These are phyloP conservation scores for Apiospora koreana DNA, from an alignment of 2,329 filamentous ascomycete species.

Conservation along the genomic window DNA sequence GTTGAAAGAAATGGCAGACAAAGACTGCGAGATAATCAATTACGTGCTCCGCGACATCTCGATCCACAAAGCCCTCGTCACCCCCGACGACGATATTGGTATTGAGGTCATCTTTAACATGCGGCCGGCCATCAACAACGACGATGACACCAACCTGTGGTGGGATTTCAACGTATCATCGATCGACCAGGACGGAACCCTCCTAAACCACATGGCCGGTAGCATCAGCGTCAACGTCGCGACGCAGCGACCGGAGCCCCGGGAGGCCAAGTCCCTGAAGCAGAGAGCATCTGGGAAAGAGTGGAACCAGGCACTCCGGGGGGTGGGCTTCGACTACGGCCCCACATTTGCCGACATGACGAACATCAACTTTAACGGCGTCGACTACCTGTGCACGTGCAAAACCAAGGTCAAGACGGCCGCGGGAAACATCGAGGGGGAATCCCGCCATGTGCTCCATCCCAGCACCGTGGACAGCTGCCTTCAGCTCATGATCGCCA, in stretches of 20 bases:
- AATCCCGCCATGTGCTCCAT: constrained; percentile 42
- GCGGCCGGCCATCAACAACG: constrained; percentile 19
- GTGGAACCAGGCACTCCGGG: constrained; percentile 34
- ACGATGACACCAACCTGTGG: constrained; percentile 21
- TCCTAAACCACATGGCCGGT: constrained; percentile 30
- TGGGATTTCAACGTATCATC: constrained; percentile 34
- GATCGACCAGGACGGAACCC: constrained; percentile 17
- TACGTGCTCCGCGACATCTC: constrained; percentile 30
- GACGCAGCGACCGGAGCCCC: constrained; percentile 7
- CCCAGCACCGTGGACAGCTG: constrained; percentile 40
- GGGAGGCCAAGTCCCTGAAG: constrained; percentile 22
- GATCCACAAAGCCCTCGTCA: constrained; percentile 31
- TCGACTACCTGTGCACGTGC: constrained; percentile 28
- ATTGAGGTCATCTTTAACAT: constrained; percentile 30
- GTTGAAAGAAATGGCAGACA: constrained; percentile 17
- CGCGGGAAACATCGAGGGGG: constrained; percentile 24
- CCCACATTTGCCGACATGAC: constrained; percentile 37
- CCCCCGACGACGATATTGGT: constrained; percentile 32
- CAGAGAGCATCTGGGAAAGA: constrained; percentile 25
- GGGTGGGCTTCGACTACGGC: constrained; percentile 41
- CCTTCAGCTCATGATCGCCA: constrained; percentile 34
- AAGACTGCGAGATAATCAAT: constrained; percentile 18
- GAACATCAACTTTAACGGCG: constrained; percentile 29
- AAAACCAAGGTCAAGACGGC: constrained; percentile 23
- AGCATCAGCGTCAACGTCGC: constrained; percentile 25